Base-by-base conservation (phyloP, 2,329 filamentous ascomycete genomes). In the Dryadomyces quercus-mongolicae region DNA sequence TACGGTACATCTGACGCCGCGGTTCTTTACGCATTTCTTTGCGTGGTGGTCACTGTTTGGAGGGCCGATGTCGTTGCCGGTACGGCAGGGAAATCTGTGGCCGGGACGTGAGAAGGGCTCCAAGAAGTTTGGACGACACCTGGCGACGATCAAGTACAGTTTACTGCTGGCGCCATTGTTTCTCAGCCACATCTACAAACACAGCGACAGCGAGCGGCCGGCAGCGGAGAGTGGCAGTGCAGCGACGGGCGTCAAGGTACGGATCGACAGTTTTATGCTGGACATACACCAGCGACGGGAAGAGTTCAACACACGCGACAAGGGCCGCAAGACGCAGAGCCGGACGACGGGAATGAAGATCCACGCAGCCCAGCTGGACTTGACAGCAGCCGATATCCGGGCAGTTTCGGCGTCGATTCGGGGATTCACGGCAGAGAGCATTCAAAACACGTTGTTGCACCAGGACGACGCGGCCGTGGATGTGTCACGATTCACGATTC, bases 101-200 rank as follows among this genome's bases (percentile, higher is more conserved):
- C 92, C 91, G 6, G 90, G 89, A 0, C 80, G 90, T 22, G 93
- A 96, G 62, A 96, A 95, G 74, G 93, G 89, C 48, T 96, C 89
- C 74, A 98, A 98, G 72, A 98, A 98, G 67, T 98, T 98, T 66
- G 92, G 92, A 15, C 82, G 93, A 51, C 94, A 98, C 69, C 74
- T 98, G 58, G 92, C 90, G n/a, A 98, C 94, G 9, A 91, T 98
- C 74, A 98, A 98, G 73, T 97, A 97, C 71, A 96, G 92, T 58
- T 72, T 98, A 21, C 77, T 97, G 3, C 74, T 98, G 16, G 95
- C 93, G 2, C 93, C 93, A 0, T 72, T 98, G 2, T 98, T 95
- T 67, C 80, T 98, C 59, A 94, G 91, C 61, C 93, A 98, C 63
- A 90, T 98, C 36, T 98, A 98, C 73, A 97, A 96, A 68, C 93